Conservation (phyloP, 441 rosid genomes). For the Dalechampia spathulata region DNA sequence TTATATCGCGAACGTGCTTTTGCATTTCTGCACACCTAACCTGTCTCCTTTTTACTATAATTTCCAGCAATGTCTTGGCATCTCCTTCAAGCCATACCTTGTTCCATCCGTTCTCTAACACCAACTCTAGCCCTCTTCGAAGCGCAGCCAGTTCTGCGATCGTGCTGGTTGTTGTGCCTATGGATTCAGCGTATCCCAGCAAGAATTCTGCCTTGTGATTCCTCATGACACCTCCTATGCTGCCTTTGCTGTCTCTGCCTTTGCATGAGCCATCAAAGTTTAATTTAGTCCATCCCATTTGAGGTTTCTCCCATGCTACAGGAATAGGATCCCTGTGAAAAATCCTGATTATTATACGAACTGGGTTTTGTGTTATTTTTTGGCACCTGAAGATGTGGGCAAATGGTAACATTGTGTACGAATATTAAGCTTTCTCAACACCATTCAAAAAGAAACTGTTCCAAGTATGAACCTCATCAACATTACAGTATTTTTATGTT, state of each 20-base stretch:
- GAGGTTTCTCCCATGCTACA: conserved; percentile 66
- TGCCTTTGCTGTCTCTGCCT: conserved; percentile 41
- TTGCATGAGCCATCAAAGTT: conserved; percentile 74
- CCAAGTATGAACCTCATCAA: too few species aligned
- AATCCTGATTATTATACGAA: conserved; percentile 30
- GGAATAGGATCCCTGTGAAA: conserved; percentile 45
- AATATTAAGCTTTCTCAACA: too few species aligned
- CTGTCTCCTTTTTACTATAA: conserved; percentile 33
- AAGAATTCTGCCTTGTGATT: conserved; percentile 70
- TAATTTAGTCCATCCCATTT: conserved; percentile 66
- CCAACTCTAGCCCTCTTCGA: conserved; percentile 59
- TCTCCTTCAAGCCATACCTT: conserved; percentile 83
- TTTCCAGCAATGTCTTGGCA: conserved; percentile 54
- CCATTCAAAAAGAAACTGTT: background rate
- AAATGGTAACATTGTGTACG: conserved; percentile 33
- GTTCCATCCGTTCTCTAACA: conserved; percentile 60
- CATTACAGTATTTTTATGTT: too few species aligned
- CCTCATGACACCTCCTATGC: conserved; percentile 79
- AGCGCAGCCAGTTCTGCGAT: conserved; percentile 64
- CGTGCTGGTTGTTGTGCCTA: conserved; percentile 56
- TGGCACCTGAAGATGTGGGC: conserved; percentile 29
- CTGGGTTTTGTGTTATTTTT: conserved; percentile 28
- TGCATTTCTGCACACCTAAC: conserved; percentile 42
- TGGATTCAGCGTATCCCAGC: conserved; percentile 71
- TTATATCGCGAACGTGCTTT: conserved; percentile 35